Conservation (phyloP, 2,329 filamentous ascomycete species). For the Diplocarpon mali region DNA sequence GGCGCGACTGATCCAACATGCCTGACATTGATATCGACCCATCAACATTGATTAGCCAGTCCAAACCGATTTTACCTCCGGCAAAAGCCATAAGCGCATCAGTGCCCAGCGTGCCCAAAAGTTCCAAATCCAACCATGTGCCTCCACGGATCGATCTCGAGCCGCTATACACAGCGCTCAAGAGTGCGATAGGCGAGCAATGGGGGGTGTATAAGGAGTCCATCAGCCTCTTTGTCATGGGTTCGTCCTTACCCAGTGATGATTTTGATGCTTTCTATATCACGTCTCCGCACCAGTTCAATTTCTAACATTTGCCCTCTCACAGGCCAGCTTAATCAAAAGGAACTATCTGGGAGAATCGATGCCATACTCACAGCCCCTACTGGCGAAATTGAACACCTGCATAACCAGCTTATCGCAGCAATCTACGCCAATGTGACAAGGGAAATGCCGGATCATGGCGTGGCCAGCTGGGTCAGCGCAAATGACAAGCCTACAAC, state of each 20-base stretch:
- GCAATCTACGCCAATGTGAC: constrained; percentile 60
- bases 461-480: constrained; percentile 60
- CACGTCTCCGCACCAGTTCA: neutral
- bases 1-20: constrained; percentile 34
- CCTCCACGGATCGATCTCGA: constrained; percentile 58
- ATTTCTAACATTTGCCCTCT: constrained; percentile 23
- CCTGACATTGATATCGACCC: constrained; percentile 53
- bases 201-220: constrained; percentile 56
- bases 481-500: constrained; percentile 56
- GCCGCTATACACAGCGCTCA: constrained; percentile 51
- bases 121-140: constrained; percentile 49
- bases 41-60: constrained; percentile 50
- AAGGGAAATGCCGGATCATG: constrained; percentile 55
- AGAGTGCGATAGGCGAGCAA: constrained; percentile 49
- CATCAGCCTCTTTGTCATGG: constrained; percentile 50
- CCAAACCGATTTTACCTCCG: constrained; percentile 41
- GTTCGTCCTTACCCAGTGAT: constrained; percentile 30
- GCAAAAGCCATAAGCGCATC: constrained; percentile 46
- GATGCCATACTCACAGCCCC: constrained; percentile 47
- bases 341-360: constrained; percentile 47
- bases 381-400: constrained; percentile 43
- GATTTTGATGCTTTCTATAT: neutral
- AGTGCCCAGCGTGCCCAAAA: constrained; percentile 33
- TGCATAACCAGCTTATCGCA: constrained; percentile 57
- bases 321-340: constrained; percentile 51